Conservation (phyloP, 495 filamentous ascomycete genomes). For the Thermothielavioides terrestris region DNA sequence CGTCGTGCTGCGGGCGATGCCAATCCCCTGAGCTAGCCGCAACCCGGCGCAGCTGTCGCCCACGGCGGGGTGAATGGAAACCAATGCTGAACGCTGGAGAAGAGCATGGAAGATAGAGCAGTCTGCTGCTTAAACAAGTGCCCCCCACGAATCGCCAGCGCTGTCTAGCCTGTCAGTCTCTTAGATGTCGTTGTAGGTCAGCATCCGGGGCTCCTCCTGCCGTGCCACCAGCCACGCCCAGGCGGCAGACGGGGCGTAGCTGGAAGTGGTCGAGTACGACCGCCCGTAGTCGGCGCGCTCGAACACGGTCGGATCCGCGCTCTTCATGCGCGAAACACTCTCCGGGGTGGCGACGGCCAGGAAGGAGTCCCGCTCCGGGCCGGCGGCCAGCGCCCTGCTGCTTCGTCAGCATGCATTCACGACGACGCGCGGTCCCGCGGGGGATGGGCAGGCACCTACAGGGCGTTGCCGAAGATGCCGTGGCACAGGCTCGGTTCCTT, state of each 20-base stretch:
- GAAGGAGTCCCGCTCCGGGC: constrained; percentile 37
- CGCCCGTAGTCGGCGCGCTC: constrained; percentile 24
- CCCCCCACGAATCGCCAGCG: no score
- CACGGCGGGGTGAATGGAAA: no score
- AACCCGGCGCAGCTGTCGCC: no score
- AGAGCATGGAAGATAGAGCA: no score
- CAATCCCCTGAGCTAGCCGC: no score
- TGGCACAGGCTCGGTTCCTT: constrained; percentile 60
- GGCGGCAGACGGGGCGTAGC: constrained; percentile 21
- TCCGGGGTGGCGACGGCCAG: constrained; percentile 43
- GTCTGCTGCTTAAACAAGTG: no score
- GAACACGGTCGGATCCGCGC: constrained; percentile 27
- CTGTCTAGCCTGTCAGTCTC: no score
- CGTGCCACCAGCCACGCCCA: constrained; percentile 24
- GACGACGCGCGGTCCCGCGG: no score
- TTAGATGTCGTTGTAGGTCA: constrained; percentile 26
- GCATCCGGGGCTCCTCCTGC: constrained; percentile 15
- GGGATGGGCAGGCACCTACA: constrained; percentile 22
- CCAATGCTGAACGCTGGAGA: no score
- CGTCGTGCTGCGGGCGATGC: no score
- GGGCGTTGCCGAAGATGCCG: constrained; percentile 54
- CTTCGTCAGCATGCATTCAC: constrained; percentile 10
- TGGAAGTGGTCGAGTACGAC: constrained; percentile 19
- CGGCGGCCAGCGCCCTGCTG: constrained; percentile 21
- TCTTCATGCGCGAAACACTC: constrained; percentile 41